Percentiles rank a stretch among this genome's conserved stretches.
phyloP scores from a whole-genome alignment of 352 stramenopile genomes.

The Pythium vanterpoolii region DNA sequence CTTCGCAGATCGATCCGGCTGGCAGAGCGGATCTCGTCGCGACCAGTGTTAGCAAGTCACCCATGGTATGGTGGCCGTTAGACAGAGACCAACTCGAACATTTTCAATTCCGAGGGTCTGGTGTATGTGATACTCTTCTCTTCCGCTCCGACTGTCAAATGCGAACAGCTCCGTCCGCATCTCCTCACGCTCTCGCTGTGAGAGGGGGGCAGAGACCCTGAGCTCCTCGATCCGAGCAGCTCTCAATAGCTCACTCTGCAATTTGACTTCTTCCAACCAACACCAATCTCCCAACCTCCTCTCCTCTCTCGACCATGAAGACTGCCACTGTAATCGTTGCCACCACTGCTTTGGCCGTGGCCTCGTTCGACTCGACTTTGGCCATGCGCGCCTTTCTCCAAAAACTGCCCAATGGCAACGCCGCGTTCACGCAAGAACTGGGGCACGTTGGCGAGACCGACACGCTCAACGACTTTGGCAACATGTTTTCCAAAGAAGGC shows the following conservation, averaged over 20 bases:
- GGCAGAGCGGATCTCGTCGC: no score
- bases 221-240: no score
- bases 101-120: no score
- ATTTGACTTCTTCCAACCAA: neutral
- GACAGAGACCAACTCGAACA: no score
- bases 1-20: no score
- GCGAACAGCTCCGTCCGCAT: no score
- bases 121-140: no score
- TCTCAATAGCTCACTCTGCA: neutral
- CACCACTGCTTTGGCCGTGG: slow-evolving; percentile 31
- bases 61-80: no score
- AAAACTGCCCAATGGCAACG: slow-evolving; percentile 37
- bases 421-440: neutral
- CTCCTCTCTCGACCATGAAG: slow-evolving; percentile 35
- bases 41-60: no score
- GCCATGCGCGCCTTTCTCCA: slow-evolving; percentile 26
- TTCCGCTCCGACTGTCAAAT: no score
- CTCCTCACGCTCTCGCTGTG: no score
- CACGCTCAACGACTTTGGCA: slow-evolving; percentile 32
- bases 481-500: slow-evolving; percentile 26
- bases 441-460: slow-evolving; percentile 29
- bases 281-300: neutral
- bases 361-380: slow-evolving; percentile 65
- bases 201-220: no score
- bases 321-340: slow-evolving; percentile 69